A percentile compares a stretch with the other conserved stretches of the same genome.
Evolutionary conservation across 108 stramenopile genomes (phyloP).

Genomic region (Conticribra guillardii): DNA sequence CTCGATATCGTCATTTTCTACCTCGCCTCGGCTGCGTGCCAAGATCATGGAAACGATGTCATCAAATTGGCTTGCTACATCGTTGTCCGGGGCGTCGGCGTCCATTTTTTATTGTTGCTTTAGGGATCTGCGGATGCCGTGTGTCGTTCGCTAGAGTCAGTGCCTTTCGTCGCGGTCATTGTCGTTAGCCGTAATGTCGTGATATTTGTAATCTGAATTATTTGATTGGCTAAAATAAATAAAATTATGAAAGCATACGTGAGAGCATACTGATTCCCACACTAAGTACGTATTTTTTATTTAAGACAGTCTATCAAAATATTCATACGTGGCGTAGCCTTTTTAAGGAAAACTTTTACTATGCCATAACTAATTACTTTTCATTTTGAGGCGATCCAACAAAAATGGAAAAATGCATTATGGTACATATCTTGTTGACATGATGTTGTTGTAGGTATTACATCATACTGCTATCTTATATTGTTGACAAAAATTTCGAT

Average conservation of each 20-base stretch:
- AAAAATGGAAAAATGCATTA: constrained; percentile 1
- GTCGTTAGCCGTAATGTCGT: too few species aligned
- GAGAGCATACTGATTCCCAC: too few species aligned
- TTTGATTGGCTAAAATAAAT: too few species aligned
- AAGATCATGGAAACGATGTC: constrained; percentile 55
- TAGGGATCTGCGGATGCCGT: not conserved
- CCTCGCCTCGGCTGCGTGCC: constrained; percentile 61
- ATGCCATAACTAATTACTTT: not conserved
- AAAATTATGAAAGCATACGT: too few species aligned
- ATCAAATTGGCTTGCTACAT: constrained; percentile 54
- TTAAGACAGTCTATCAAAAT: too few species aligned
- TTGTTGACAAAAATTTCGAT: too few species aligned
- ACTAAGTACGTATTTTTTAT: too few species aligned
- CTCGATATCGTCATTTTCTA: constrained; percentile 65
- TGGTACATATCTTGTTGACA: not conserved
- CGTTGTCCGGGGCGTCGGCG: not conserved
- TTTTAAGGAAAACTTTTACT: not conserved
- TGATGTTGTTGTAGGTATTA: too few species aligned
- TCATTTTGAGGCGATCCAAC: not conserved
- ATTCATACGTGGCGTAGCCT: too few species aligned
- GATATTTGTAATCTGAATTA: too few species aligned
- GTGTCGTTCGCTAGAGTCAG: not conserved
- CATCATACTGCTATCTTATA: too few species aligned
- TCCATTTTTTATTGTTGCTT: not conserved
- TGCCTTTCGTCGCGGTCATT: too few species aligned